Evolutionary conservation across 441 rosid species (phyloP), one percentile per base, ranked within the genome.

Genomic region (Mallotus japonicus): DNA sequence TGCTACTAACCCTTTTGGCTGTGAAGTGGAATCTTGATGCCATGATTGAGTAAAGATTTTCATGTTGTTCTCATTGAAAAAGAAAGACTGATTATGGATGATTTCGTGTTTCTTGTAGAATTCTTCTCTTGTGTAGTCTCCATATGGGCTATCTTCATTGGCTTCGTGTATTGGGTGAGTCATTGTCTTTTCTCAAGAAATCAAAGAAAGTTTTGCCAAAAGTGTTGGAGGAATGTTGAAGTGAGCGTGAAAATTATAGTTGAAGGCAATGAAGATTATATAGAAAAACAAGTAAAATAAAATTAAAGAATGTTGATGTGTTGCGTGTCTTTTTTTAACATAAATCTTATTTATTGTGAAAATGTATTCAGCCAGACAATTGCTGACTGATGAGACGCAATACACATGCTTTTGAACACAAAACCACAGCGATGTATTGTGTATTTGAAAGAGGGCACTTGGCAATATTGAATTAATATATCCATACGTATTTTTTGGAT

Each of bases 11-110:
- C 80, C 84, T 67, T 74, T 73, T 19, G 72, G 58, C 4, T 56
- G 42, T 0, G n/a, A 7, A 50, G 13, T 15, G 11, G 73, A 50
- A 62, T 73, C 57, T 6, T 63, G 80, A 1, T 59, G 28, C 85
- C 85, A 79, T 1, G 74, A 65, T 55, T 82, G 85, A 22, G 85
- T 79, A 65, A 82, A 79, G 65, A 82, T 76, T 19, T 71, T 82
- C 78, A 71, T 73, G 15, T 78, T 76, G 32, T 63, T 54, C 13
- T 47, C 64, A 73, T 78, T 78, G 0, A 67, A 46, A 70, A 76
- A 67, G 78, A 71, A 76, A 63, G 55, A 63, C 40, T 76, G 76
- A 50, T 63, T 69, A 56, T 76, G 85, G 11, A 71, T 9, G 65
- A 82, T 76, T 50, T 78, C 76, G 50, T 78, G 72, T 17, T 67